Evolutionary conservation across 192 early-diverging fungal species (phyloP), one percentile per base, ranked within the genome.

Genomic region (Entomortierella chlamydospora): DNA sequence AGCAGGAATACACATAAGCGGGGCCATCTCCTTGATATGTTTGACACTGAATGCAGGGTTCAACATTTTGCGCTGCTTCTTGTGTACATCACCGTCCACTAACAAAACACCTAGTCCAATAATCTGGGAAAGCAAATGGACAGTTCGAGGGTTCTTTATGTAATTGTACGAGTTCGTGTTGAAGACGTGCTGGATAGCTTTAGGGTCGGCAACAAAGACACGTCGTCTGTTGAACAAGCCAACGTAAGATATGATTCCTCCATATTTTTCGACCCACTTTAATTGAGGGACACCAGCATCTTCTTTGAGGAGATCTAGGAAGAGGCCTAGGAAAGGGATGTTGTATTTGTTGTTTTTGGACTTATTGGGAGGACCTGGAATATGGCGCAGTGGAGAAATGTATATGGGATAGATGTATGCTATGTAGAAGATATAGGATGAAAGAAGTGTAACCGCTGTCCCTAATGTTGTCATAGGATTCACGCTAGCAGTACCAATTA

Each of bases 61-160:
- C 13, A 90, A 51, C 83, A 89, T 82, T 58, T 87, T 88, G 34
- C 89, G 81, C 52, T 90, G 89, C 33, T 67, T 68, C 50, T 57
- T 61, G 67, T 90, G 89, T 8, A 29, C 81, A 45, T 74, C 81
- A 1, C 88, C 88, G 57, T 90, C 89, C 4, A 84, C 77, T 10
- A 90, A 62, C 31, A 90, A 45, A 11, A 90, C 54, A 17, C 87
- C 87, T 37, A 76, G 52, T 22, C 89, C 87, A 25, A 89, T 31
- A 9, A 87, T 57, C 43, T 60, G 45, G 4, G 71, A 61, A 23
- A 89, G 22, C 28, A 83, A 49, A n/a, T 53, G 55, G 2, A 61
- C 41, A 11, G 72, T 34, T 5, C 66, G 34, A 18, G 54, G 31
- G n/a, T 86, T 60, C 42, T 87, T 89, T 17, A 64, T 51, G 60